Base-by-base conservation (phyloP, 2,329 filamentous ascomycete species). In the Nigrospora sphaerica region DNA sequence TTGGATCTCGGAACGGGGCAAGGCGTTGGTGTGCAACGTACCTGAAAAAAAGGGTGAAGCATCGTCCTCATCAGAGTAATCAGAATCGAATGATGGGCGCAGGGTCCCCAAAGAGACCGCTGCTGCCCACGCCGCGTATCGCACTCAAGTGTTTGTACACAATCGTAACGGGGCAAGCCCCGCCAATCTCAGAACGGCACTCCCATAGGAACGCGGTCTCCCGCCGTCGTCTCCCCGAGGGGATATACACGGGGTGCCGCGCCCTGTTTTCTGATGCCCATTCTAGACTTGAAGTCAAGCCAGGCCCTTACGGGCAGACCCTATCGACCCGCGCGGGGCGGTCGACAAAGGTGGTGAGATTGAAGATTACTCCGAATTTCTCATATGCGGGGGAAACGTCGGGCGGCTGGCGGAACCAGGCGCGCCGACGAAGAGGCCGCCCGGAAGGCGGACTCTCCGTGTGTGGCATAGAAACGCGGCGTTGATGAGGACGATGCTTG, bases 351-450 rank as follows among this genome's bases (percentile, higher is more conserved):
- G 23, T 28, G 64, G 64, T 37, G 43, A 45, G 59, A 54, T 61
- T 89, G 87, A 88, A 91, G 86, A 91, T 83, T 93, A 86, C 88
- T 93, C 88, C 88, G 88, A 93, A 92, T 93, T 93, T 93, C 88
- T 89, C 88, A 91, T 89, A 89, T 91, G 88, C 88, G 72, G 54
- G 46, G 45, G 45, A 52, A 42, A 46, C 43, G 45, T 14, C 46
- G 46, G 46, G 41, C 48, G 46, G 36, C 32, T 45, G 46, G 48
- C 53, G 44, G 35, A 45, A 49, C 40, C 55, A 48, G 39, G 60
- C 53, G 40, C 42, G 46, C 50, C 44, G n/a, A 47, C 44, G 48
- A 63, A 69, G 64, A 64, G 59, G 57, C 57, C 60, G 61, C 64
- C 61, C 57, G 55, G 7, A 23, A 28, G 23, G 64, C 63, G 61